These are phyloP conservation scores for Coniosporium apollinis DNA, from an alignment of 495 filamentous ascomycete genomes.

Conservation along the genomic window DNA sequence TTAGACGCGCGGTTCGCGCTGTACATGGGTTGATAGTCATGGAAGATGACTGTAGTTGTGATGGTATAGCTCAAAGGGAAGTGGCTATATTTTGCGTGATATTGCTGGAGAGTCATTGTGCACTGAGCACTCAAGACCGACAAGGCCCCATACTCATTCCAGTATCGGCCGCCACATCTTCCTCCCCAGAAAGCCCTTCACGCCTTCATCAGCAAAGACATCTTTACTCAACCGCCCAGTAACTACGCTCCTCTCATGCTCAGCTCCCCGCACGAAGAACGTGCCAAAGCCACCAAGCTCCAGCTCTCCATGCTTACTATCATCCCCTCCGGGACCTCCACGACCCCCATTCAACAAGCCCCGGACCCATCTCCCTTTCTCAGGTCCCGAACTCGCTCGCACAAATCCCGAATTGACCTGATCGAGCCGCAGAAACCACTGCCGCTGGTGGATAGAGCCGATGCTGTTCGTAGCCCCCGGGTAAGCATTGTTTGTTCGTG, in stretches of 20 bases:
- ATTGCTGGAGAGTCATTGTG: too few relatives aligned
- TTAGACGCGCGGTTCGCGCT: too few relatives aligned
- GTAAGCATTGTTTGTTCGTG: constrained; percentile 47
- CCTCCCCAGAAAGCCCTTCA: constrained; percentile 34
- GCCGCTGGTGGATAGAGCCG: constrained; percentile 44
- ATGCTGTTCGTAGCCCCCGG: constrained; percentile 43
- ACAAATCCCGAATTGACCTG: constrained; percentile 36
- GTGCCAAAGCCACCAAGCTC: constrained; percentile 27
- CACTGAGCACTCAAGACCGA: too few relatives aligned
- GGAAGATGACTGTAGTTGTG: too few relatives aligned
- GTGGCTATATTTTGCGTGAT: too few relatives aligned
- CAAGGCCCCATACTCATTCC: constrained; percentile 29
- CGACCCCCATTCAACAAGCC: constrained; percentile 1
- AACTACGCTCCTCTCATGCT: constrained; percentile 43
- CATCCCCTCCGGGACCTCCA: constrained; percentile 8
- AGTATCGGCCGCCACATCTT: constrained; percentile 41
- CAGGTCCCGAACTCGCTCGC: constrained; percentile 12
- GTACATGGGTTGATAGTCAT: too few relatives aligned
- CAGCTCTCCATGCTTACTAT: constrained; percentile 6
- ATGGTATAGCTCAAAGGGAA: too few relatives aligned
- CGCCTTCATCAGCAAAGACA: constrained; percentile 40
- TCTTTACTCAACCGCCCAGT: constrained; percentile 41
- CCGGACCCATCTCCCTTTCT: constrained; percentile 7
- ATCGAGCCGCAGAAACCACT: constrained; percentile 45
- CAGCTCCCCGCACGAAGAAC: constrained; percentile 41